Base-by-base conservation (phyloP, 2,329 filamentous ascomycete species). In the Alternaria triticimaculans region DNA sequence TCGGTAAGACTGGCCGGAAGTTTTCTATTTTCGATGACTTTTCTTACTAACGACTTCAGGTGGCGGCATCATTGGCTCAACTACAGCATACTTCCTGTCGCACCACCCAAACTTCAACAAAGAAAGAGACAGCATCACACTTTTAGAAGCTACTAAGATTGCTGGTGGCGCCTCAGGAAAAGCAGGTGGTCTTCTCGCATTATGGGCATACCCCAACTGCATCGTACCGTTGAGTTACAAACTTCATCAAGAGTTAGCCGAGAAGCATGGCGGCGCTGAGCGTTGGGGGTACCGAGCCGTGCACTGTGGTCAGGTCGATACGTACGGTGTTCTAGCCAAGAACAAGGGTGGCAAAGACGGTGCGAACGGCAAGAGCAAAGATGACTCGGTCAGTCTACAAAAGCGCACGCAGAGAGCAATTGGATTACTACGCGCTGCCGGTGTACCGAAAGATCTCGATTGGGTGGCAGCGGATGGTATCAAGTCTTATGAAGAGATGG, bases 141-240 rank as follows among this genome's bases (percentile, higher is more conserved):
- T 99, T 28, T 86, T 98, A 58, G 96, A 99, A 84, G 94, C 96
- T 1, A 89, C 89, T 4, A 86, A 89, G 48, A 90, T 98, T 68
- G 96, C 96, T 7, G 89, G 93, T n/a, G 95, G 92, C 23, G 95
- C 96, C 41, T 97, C 94, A 9, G 96, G 96, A 44, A 98, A 97
- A 82, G 95, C 96, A 0, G 96, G 96, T 15, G 96, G 96, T 1
- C 85, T 99, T 5, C 86, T 99, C 21, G 96, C 90, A 1, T 84
- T 94, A 15, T 98, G 95, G 94, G 96, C 95, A 1, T 97, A 97
- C 76, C 96, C 96, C 0, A 85, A 84, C 61, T 90, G 88, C 72
- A 88, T 98, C 43, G 95, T 97, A 0, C 92, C 92, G 0, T 84
- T 98, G 45, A 96, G 92, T 62, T 98, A 94, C 80, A 87, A 86